phyloP scores from a whole-genome alignment of 2,329 filamentous ascomycete species.

The Fusarium concolor region DNA sequence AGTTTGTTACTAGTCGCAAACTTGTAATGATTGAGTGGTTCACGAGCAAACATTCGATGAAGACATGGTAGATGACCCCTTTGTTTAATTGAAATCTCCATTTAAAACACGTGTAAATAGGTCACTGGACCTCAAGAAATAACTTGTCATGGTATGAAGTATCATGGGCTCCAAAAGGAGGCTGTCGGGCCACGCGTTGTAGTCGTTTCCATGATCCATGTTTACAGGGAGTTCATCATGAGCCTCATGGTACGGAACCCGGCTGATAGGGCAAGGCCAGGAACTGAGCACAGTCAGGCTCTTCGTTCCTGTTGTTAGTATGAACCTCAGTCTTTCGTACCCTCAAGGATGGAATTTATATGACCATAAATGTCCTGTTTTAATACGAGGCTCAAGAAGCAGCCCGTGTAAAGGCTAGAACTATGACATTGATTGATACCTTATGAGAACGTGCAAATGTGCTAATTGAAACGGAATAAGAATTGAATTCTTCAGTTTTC shows the following conservation, averaged over 20 bases:
- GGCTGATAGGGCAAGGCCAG: background rate
- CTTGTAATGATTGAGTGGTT: background rate
- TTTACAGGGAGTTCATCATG: background rate
- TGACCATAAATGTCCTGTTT: background rate
- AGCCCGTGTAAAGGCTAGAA: background rate
- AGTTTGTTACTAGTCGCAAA: background rate
- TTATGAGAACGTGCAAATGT: background rate
- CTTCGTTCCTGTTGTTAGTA: background rate
- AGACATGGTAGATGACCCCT: background rate
- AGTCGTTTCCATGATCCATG: conserved; percentile 3
- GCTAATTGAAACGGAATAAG: background rate
- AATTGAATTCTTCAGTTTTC: background rate
- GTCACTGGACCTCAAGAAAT: background rate
- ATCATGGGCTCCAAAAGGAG: background rate
- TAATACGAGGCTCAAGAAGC: background rate
- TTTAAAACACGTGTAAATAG: background rate
- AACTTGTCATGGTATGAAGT: background rate
- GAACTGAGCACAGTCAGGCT: too few species aligned
- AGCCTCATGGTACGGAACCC: background rate
- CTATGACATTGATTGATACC: background rate
- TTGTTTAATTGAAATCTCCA: background rate
- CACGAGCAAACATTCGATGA: conserved; percentile 13
- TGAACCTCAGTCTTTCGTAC: background rate
- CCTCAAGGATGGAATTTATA: background rate
- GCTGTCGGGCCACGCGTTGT: background rate